These are phyloP conservation scores for Leccinum griseonigrum DNA, from an alignment of 1,284 basidiomycete species.

Conservation along the genomic window DNA sequence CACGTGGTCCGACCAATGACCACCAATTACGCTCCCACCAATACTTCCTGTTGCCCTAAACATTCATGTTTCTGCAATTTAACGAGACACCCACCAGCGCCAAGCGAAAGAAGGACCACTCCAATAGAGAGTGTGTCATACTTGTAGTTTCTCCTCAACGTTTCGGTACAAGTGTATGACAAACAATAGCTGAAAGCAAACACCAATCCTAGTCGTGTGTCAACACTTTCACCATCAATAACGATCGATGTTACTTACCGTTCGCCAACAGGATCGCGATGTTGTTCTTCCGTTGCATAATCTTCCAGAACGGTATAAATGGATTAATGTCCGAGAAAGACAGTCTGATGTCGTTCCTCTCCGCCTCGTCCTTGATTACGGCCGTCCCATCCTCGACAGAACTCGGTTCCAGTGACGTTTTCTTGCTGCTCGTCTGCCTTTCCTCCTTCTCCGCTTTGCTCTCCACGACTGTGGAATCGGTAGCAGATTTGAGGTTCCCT, in stretches of 20 bases:
- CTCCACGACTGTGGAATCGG: constrained; percentile 7
- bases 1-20: constrained; percentile 72
- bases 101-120: constrained; percentile 72
- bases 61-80: constrained; percentile 1
- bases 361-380: constrained; percentile 7
- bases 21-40: constrained; percentile 70
- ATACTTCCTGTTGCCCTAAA: constrained; percentile 50
- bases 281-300: constrained; percentile 67
- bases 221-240: background rate
- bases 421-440: constrained; percentile 7
- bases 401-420: constrained; percentile 3
- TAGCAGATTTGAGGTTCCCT: constrained; percentile 13
- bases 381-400: constrained; percentile 17
- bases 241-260: constrained; percentile 42
- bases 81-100: constrained; percentile 48
- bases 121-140: constrained; percentile 75
- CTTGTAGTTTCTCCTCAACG: constrained; percentile 59
- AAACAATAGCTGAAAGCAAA: constrained; percentile 73
- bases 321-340: constrained; percentile 74
- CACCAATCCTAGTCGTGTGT: constrained; percentile 49
- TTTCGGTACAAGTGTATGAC: constrained; percentile 70
- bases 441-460: constrained; percentile 7
- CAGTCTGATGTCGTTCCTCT: constrained; percentile 46
- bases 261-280: constrained; percentile 65
- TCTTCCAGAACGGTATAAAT: constrained; percentile 53